Percentiles rank a stretch among this genome's conserved stretches.
phyloP scores from a whole-genome alignment of 2,329 filamentous ascomycete species.

The Fusarium goolgardi region DNA sequence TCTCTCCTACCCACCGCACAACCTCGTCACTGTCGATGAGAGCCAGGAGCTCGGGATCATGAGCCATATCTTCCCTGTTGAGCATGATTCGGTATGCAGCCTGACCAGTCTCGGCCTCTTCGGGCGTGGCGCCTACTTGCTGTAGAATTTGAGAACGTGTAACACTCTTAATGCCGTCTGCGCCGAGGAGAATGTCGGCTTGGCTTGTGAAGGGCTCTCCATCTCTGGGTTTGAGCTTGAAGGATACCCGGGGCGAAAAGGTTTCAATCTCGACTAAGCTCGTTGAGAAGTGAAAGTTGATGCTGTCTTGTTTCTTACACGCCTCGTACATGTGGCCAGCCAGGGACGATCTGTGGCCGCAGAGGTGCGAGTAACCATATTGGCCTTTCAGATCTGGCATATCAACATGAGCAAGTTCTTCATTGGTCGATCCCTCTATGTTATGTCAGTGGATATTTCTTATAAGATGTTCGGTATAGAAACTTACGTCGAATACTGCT shows the following conservation, averaged over 20 bases:
- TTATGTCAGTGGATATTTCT: slow-evolving; percentile 1
- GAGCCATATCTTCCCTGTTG: slow-evolving; percentile 67
- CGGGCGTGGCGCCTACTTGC: slow-evolving; percentile 60
- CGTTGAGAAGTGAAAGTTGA: slow-evolving; percentile 73
- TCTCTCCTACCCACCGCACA: slow-evolving; percentile 73
- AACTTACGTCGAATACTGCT: slow-evolving; percentile 48
- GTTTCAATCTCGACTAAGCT: slow-evolving; percentile 44
- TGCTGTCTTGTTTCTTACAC: slow-evolving; percentile 70
- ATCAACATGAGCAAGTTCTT: slow-evolving; percentile 76
- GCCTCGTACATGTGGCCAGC: slow-evolving; percentile 76
- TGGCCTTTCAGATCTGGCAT: slow-evolving; percentile 74
- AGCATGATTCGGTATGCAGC: slow-evolving; percentile 67
- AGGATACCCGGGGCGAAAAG: slow-evolving; percentile 40
- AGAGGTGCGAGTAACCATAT: slow-evolving; percentile 82
- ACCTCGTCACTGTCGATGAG: slow-evolving; percentile 68
- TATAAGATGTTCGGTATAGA: neutral
- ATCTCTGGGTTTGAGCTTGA: slow-evolving; percentile 40
- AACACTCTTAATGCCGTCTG: slow-evolving; percentile 65
- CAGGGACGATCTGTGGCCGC: slow-evolving; percentile 79
- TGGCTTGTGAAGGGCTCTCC: slow-evolving; percentile 35
- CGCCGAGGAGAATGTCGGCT: slow-evolving; percentile 64
- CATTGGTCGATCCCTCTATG: slow-evolving; percentile 74
- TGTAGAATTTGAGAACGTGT: slow-evolving; percentile 64
- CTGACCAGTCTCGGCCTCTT: slow-evolving; percentile 61
- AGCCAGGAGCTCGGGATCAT: slow-evolving; percentile 73